phyloP scores from a whole-genome alignment of 768 basidiomycete species.

The Grammothele lineata region DNA sequence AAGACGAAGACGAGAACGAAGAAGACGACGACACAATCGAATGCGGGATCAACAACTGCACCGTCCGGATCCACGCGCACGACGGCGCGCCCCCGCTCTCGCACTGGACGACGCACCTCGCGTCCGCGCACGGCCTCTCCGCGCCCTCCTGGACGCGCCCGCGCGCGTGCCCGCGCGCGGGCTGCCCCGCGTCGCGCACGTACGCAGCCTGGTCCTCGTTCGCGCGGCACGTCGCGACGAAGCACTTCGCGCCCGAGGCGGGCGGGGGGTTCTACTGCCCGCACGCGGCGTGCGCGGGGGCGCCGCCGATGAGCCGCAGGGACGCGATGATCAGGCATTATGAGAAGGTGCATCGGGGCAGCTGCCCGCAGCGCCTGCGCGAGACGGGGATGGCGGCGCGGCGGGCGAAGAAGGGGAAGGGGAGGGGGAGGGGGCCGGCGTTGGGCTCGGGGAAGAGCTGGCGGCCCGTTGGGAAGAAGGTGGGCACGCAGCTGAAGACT shows the following conservation, averaged over 20 bases:
- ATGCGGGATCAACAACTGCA: no score
- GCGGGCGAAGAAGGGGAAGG: background rate
- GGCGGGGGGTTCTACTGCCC: background rate
- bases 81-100: no score
- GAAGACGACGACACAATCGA: background rate
- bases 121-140: no score
- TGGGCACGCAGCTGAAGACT: background rate
- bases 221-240: background rate
- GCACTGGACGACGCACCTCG: no score
- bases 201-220: background rate
- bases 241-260: background rate
- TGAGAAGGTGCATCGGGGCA: background rate
- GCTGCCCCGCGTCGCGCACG: background rate
- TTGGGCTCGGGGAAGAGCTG: background rate
- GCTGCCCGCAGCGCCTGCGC: background rate
- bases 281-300: background rate
- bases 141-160: background rate
- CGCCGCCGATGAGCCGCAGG: background rate
- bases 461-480: background rate
- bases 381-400: background rate
- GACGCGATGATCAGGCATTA: background rate
- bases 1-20: background rate
- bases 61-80: no score
- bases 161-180: background rate
- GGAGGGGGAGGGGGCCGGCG: background rate